Base-by-base conservation (phyloP, 345 rosid genomes). In the Linum usitatissimum region DNA sequence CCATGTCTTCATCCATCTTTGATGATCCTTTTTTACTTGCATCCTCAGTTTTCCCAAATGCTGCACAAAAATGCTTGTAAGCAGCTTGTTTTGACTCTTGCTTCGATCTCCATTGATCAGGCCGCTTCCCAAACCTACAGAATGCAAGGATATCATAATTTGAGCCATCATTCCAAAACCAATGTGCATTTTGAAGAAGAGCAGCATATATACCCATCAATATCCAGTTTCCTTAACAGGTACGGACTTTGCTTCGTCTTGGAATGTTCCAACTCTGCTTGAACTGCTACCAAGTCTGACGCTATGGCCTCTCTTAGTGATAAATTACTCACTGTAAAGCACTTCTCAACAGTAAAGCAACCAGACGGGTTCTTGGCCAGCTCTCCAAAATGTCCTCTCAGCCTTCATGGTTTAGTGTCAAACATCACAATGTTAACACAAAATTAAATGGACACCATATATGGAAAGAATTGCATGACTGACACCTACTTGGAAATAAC, bases 181-280 rank as follows among this genome's bases (percentile, higher is more conserved):
- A 14, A 59, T 30, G 8, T 5, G 15, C 18, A 59, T 13, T n/a
- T n/a, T n/a, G n/a, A n/a, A n/a, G n/a, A n/a, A 9, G 6, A 10
- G 13, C 34, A 38, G 30, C 39, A 3, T 20, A 66, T 88, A 79
- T 75, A 87, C 98, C 90, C 81, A 51, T 87, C 86, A 60, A 89
- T 75, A 61, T 92, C 91, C 30, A 92, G 81, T 67, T 77, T 87
- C 84, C 90, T 81, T 21, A 87, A 66, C 72, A 92, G 81, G 77
- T 77, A 81, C 57, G 86, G 89, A 58, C 98, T 96, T 57, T 92
- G 98, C 67, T 77, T 92, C 65, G 93, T 73, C 78, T 83, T 87
- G 31, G 78, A 81, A 65, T 45, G 51, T 45, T 45, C 51, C 51
- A 89, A 79, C 73, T 78, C 93, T 64, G 61, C 64, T 70, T 57